phyloP scores from a whole-genome alignment of 495 filamentous ascomycete species.

The Stereocaulon alpinum region DNA sequence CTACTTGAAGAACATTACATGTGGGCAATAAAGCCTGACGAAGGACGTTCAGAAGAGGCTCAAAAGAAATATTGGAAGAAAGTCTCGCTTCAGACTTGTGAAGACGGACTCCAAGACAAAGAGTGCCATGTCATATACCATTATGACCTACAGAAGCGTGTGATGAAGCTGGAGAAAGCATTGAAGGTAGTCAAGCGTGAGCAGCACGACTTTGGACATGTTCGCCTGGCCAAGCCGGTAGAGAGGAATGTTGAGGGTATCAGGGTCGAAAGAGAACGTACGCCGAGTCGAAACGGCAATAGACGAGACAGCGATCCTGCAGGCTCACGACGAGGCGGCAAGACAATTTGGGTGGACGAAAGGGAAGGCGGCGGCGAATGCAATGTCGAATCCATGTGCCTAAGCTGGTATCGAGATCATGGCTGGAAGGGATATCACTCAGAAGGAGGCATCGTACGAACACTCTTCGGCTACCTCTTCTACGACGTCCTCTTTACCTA shows the following conservation, averaged over 20 bases:
- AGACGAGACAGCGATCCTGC: constrained; percentile 26
- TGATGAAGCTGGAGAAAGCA: constrained; percentile 76
- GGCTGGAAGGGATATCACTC: constrained; percentile 94
- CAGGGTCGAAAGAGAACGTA: constrained; percentile 52
- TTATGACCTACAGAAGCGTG: constrained; percentile 86
- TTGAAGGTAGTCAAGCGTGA: constrained; percentile 75
- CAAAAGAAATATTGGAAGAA: constrained; percentile 79
- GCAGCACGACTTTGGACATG: constrained; percentile 89
- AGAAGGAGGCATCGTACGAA: constrained; percentile 83
- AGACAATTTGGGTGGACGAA: constrained; percentile 83
- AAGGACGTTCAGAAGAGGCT: constrained; percentile 44
- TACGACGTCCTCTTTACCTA: constrained; percentile 90
- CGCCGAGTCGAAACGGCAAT: constrained; percentile 19
- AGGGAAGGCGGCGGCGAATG: constrained; percentile 58
- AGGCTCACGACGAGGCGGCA: constrained; percentile 43
- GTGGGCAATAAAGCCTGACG: constrained; percentile 46
- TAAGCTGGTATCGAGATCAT: constrained; percentile 68
- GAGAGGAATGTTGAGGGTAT: constrained; percentile 69
- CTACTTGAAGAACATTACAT: constrained; percentile 94
- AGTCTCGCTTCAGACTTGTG: constrained; percentile 72
- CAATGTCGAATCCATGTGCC: constrained; percentile 83
- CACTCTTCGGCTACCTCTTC: constrained; percentile 76
- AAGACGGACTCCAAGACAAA: constrained; percentile 73
- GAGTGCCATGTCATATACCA: constrained; percentile 87
- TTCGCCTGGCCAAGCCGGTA: constrained; percentile 59